Conservation (phyloP, 331 rosid genomes). For the Malus hybrid region DNA sequence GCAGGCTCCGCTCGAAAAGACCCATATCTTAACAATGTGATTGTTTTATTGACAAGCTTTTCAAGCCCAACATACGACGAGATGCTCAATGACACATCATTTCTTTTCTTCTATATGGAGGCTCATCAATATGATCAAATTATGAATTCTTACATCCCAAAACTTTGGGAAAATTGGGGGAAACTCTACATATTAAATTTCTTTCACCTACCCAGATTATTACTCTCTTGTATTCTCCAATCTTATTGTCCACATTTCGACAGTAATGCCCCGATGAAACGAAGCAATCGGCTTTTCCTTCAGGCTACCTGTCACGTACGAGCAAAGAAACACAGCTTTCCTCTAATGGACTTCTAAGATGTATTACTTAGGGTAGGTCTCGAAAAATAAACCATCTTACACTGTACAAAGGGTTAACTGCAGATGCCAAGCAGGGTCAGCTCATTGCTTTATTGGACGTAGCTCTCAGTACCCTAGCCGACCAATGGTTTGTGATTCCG, state of each 20-base stretch:
- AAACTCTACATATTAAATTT: conserved; percentile 4
- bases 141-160: conserved; percentile 8
- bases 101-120: not conserved
- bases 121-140: not conserved
- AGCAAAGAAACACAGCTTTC: not conserved
- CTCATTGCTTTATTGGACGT: conserved; percentile 26
- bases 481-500: conserved; percentile 49
- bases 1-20: too few species aligned
- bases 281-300: not conserved
- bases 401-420: not conserved
- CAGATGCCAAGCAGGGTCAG: not conserved
- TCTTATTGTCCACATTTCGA: not conserved
- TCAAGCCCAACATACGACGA: too few species aligned
- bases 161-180: conserved; percentile 4
- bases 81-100: too few species aligned
- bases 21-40: too few species aligned
- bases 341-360: not conserved
- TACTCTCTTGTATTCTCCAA: not conserved
- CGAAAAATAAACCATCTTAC: not conserved
- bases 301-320: not conserved
- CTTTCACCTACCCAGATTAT: not conserved
- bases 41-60: too few species aligned
- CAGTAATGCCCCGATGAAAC: not conserved
- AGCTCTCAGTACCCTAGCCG: conserved; percentile 94
- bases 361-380: not conserved